Conservation (phyloP, 192 early-diverging fungal genomes). For the Oehlia diaphana region DNA sequence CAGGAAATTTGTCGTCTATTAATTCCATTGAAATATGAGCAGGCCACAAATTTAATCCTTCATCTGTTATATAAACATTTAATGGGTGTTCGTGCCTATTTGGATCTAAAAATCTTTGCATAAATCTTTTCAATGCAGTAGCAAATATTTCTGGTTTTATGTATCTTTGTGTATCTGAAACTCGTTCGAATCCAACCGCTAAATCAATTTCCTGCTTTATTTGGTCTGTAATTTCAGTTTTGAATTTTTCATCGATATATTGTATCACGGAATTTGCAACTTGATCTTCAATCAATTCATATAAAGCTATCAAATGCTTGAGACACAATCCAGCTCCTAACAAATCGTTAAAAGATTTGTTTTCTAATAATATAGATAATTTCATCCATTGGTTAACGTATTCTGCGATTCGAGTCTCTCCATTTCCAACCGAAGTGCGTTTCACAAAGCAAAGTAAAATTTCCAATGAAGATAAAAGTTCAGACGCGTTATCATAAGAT, state of each 20-base stretch:
- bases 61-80: background rate
- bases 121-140: slow-evolving; percentile 28
- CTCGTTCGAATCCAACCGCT: background rate
- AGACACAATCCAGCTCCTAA: background rate
- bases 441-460: slow-evolving; percentile 32
- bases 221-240: background rate
- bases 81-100: background rate
- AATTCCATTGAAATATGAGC: background rate
- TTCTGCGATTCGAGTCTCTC: slow-evolving; percentile 18
- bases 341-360: background rate
- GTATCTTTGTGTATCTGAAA: background rate
- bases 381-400: slow-evolving; percentile 28
- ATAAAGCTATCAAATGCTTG: slow-evolving; percentile 29
- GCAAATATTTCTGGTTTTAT: slow-evolving; percentile 14
- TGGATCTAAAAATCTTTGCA: slow-evolving; percentile 9
- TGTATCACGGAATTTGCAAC: slow-evolving; percentile 14
- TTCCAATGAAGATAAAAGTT: slow-evolving; percentile 26
- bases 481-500: slow-evolving; percentile 7
- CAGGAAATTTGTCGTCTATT: background rate
- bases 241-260: slow-evolving; percentile 21
- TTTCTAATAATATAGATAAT: background rate
- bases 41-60: slow-evolving; percentile 10
- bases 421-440: slow-evolving; percentile 1
- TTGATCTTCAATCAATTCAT: slow-evolving; percentile 29
- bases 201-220: background rate